Evolutionary conservation across 1,284 basidiomycete genomes (phyloP).

Genomic region (Phaffia rhodozyma): DNA sequence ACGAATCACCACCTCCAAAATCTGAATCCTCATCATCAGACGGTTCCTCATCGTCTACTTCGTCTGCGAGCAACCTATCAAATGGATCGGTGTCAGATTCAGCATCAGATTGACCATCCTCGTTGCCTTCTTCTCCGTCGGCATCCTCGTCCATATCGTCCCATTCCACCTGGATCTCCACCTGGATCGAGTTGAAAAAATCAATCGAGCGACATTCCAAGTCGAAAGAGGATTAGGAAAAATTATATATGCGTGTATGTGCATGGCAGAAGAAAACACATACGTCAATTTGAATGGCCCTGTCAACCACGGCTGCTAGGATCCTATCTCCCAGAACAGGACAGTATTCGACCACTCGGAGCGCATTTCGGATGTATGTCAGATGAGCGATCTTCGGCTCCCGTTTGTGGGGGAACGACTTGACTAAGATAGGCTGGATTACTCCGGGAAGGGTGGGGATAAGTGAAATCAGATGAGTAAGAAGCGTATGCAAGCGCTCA

Average conservation of each 20-base stretch:
- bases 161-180: constrained; percentile 91
- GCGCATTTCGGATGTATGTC: constrained; percentile 83
- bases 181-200: constrained; percentile 39
- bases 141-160: constrained; percentile 66
- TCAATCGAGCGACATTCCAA: constrained; percentile 6
- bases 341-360: constrained; percentile 77
- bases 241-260: neutral
- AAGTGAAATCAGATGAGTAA: constrained; percentile 71
- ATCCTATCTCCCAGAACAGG: constrained; percentile 77
- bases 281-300: constrained; percentile 90
- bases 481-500: constrained; percentile 71
- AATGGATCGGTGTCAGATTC: constrained; percentile 59
- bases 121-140: constrained; percentile 44
- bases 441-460: constrained; percentile 81
- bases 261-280: constrained; percentile 28
- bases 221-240: neutral
- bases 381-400: constrained; percentile 69
- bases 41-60: constrained; percentile 24
- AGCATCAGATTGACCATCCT: constrained; percentile 23
- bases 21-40: constrained; percentile 47
- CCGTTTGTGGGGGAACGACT: constrained; percentile 85
- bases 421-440: constrained; percentile 69
- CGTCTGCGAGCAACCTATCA: constrained; percentile 54
- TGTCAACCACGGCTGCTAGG: constrained; percentile 71
- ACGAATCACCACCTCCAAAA: constrained; percentile 42